These are phyloP conservation scores for Xylaria digitata DNA, from an alignment of 2,329 filamentous ascomycete genomes.

Conservation along the genomic window DNA sequence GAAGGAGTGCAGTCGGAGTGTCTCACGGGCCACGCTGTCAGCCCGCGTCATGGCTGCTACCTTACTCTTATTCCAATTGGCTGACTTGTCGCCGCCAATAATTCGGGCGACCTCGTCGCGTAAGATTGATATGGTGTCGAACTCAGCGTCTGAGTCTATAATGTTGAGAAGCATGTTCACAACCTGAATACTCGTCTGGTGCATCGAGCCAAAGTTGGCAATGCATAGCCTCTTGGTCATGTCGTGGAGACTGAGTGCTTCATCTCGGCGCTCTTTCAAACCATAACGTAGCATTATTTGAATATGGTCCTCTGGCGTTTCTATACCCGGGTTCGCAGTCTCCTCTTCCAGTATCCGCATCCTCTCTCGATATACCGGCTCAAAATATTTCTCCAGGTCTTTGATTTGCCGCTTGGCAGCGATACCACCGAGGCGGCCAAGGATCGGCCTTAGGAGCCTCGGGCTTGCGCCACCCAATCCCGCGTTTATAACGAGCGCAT, in stretches of 20 bases:
- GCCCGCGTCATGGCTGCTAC: constrained; percentile 53
- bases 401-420: constrained; percentile 38
- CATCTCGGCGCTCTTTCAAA: constrained; percentile 52
- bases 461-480: constrained; percentile 31
- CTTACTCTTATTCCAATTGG: constrained; percentile 55
- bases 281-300: constrained; percentile 58
- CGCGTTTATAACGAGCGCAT: constrained; percentile 33
- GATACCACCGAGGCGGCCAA: constrained; percentile 37
- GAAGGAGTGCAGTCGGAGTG: constrained; percentile 53
- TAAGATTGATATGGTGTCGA: constrained; percentile 52
- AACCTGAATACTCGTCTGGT: constrained; percentile 54
- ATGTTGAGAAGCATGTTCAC: constrained; percentile 59
- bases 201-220: constrained; percentile 54
- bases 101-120: constrained; percentile 53
- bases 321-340: constrained; percentile 35
- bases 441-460: constrained; percentile 27
- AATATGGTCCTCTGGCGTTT: constrained; percentile 53
- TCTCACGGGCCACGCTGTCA: constrained; percentile 59
- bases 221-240: constrained; percentile 50
- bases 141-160: constrained; percentile 54
- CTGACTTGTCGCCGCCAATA: constrained; percentile 38
- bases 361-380: constrained; percentile 43
- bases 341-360: constrained; percentile 37
- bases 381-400: constrained; percentile 45
- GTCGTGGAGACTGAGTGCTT: constrained; percentile 48